phyloP scores from a whole-genome alignment of 306 rosid genomes.

The Comarum palustre region DNA sequence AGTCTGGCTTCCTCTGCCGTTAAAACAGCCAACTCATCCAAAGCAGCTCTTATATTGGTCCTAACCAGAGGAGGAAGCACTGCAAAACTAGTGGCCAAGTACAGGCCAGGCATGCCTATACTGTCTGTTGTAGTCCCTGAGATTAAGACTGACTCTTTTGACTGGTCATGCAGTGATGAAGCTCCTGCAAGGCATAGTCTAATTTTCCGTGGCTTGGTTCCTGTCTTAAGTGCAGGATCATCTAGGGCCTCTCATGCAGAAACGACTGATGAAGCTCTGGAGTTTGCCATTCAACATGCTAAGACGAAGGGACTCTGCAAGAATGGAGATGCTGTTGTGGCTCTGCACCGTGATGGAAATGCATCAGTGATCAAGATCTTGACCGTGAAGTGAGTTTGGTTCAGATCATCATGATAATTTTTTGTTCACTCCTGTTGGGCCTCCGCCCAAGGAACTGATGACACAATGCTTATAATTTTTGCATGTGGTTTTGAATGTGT shows the following conservation, averaged over 20 bases:
- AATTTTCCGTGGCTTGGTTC: conserved; percentile 93
- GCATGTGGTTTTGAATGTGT: conserved; percentile 15
- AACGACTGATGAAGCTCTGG: conserved; percentile 88
- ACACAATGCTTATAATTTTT: conserved; percentile 12
- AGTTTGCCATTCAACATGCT: conserved; percentile 73
- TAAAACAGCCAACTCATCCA: conserved; percentile 76
- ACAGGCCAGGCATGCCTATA: conserved; percentile 93
- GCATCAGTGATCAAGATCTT: conserved; percentile 92
- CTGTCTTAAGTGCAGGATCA: conserved; percentile 79
- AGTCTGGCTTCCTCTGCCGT: conserved; percentile 90
- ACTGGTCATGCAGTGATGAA: conserved; percentile 96
- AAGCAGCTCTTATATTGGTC: conserved; percentile 70
- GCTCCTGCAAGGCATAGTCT: conserved; percentile 97
- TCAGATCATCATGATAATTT: background rate
- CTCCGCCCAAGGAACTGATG: conserved; percentile 5
- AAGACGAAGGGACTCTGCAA: conserved; percentile 75
- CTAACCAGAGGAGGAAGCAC: conserved; percentile 81
- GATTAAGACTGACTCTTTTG: conserved; percentile 77
- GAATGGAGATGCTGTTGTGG: conserved; percentile 88
- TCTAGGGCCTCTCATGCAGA: conserved; percentile 87
- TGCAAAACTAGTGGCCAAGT: conserved; percentile 95
- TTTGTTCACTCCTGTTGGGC: background rate
- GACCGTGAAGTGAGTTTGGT: conserved; percentile 72
- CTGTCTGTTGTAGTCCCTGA: conserved; percentile 97
- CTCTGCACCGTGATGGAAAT: conserved; percentile 82